A percentile compares a stretch with the other conserved stretches of the same genome.
These are phyloP conservation scores for Drechslerella dactyloides DNA, from an alignment of 2,329 filamentous ascomycete genomes.

Conservation along the genomic window DNA sequence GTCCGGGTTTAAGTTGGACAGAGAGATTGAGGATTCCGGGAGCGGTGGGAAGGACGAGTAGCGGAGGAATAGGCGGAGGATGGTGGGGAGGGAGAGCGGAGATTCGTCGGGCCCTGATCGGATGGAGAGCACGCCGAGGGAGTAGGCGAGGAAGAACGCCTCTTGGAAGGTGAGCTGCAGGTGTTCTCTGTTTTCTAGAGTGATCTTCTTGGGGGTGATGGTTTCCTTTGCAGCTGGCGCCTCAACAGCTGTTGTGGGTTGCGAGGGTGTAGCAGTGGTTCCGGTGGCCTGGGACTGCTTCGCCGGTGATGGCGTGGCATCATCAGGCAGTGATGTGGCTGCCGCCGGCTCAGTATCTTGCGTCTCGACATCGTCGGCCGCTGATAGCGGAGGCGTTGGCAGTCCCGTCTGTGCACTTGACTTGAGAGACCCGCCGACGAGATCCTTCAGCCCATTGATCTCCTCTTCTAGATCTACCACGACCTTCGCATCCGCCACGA, in stretches of 20 bases:
- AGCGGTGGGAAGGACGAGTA: conserved; percentile 73
- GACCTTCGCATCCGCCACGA: conserved; percentile 25
- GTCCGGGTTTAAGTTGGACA: conserved; percentile 67
- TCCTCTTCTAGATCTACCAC: conserved; percentile 33
- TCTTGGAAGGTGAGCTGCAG: conserved; percentile 91
- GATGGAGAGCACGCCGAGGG: conserved; percentile 75
- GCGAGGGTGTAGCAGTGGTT: neutral
- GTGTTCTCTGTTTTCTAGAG: conserved; percentile 72
- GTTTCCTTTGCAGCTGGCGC: conserved; percentile 24
- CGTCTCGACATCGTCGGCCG: conserved; percentile 21
- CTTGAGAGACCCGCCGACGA: neutral
- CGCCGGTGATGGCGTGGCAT: neutral
- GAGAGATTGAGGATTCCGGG: conserved; percentile 52
- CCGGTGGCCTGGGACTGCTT: neutral
- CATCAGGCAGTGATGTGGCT: neutral
- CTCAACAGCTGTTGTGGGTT: conserved; percentile 23
- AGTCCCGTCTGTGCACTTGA: conserved; percentile 16
- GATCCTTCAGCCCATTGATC: conserved; percentile 22
- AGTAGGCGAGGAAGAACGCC: conserved; percentile 86
- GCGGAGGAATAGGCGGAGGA: conserved; percentile 72
- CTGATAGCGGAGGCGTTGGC: conserved; percentile 35
- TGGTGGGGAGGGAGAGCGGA: conserved; percentile 63
- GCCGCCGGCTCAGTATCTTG: conserved; percentile 12
- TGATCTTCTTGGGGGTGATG: conserved; percentile 29
- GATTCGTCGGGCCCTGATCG: conserved; percentile 29